These are phyloP conservation scores for Monilinia fructigena DNA, from an alignment of 2,329 filamentous ascomycete genomes.

Conservation along the genomic window DNA sequence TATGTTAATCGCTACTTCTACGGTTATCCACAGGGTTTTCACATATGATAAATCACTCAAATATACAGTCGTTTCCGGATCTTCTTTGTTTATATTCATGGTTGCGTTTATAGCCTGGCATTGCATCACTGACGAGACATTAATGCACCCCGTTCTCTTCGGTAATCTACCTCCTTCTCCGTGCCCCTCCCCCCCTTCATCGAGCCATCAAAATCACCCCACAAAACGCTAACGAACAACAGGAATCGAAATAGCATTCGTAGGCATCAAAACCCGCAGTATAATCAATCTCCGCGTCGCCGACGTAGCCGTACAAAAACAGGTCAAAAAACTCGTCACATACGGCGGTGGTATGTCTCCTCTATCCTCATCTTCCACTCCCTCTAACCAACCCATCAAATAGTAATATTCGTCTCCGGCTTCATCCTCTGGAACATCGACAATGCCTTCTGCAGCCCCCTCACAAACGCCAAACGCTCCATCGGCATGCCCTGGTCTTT, in stretches of 20 bases:
- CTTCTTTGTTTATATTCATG: constrained; percentile 45
- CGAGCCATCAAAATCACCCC: no score
- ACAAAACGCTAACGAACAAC: neutral
- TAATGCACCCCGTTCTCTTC: constrained; percentile 30
- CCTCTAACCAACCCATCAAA: neutral
- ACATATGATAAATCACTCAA: constrained; percentile 45
- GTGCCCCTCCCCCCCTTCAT: neutral
- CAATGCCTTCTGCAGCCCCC: constrained; percentile 49
- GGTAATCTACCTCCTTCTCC: constrained; percentile 19
- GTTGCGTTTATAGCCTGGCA: constrained; percentile 45
- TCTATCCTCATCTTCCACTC: neutral
- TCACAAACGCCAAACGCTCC: constrained; percentile 46
- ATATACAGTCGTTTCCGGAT: constrained; percentile 49
- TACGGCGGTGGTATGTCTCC: constrained; percentile 33
- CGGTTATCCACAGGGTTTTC: constrained; percentile 52
- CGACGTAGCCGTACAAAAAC: constrained; percentile 30
- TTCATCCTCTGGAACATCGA: constrained; percentile 60
- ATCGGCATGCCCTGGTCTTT: constrained; percentile 57
- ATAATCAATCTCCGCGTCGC: constrained; percentile 35
- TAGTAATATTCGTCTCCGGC: constrained; percentile 44
- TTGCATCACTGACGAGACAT: constrained; percentile 30
- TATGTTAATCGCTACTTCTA: constrained; percentile 55
- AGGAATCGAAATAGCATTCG: constrained; percentile 31
- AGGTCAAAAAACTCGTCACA: constrained; percentile 32
- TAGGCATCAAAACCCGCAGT: constrained; percentile 33